phyloP scores from a whole-genome alignment of 345 rosid genomes.

The Balakata baccata region DNA sequence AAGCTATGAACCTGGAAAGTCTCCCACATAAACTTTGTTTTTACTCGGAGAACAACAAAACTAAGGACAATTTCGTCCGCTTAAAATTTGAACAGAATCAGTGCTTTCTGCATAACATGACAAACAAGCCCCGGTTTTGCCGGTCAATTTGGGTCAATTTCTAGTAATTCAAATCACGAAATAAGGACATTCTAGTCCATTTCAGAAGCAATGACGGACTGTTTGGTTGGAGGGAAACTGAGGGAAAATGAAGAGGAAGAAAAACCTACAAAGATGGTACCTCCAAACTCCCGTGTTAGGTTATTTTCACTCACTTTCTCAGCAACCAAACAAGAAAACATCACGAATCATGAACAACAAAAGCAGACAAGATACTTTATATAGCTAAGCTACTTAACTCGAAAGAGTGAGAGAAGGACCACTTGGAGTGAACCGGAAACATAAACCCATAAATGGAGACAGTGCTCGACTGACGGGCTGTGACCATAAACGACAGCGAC shows the following conservation, averaged over 20 bases:
- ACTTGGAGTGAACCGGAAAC: constrained; percentile 59
- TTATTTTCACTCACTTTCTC: constrained; percentile 17
- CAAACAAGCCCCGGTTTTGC: constrained; percentile 3
- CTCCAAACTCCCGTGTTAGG: neutral
- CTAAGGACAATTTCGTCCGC: constrained; percentile 9
- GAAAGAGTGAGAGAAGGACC: constrained; percentile 76
- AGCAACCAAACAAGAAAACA: constrained; percentile 17
- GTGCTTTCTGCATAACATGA: neutral
- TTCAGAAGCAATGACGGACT: neutral
- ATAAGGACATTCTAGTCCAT: neutral
- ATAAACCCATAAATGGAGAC: constrained; percentile 59
- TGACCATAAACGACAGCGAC: constrained; percentile 62
- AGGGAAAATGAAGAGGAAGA: neutral
- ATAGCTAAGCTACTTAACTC: constrained; percentile 40
- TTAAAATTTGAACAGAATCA: neutral
- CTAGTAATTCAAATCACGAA: neutral
- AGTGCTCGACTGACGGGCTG: constrained; percentile 58
- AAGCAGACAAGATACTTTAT: too few species aligned
- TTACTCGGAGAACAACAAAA: constrained; percentile 7
- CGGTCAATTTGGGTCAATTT: constrained; percentile 6
- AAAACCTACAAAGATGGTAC: too few species aligned
- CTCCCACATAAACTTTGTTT: constrained; percentile 9
- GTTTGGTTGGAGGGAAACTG: constrained; percentile 25
- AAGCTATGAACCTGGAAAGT: constrained; percentile 18
- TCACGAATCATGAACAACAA: neutral